Evolutionary conservation across 495 filamentous ascomycete species (phyloP), one percentile per base, ranked within the genome.

Genomic region (Hypomontagnella monticulosa): DNA sequence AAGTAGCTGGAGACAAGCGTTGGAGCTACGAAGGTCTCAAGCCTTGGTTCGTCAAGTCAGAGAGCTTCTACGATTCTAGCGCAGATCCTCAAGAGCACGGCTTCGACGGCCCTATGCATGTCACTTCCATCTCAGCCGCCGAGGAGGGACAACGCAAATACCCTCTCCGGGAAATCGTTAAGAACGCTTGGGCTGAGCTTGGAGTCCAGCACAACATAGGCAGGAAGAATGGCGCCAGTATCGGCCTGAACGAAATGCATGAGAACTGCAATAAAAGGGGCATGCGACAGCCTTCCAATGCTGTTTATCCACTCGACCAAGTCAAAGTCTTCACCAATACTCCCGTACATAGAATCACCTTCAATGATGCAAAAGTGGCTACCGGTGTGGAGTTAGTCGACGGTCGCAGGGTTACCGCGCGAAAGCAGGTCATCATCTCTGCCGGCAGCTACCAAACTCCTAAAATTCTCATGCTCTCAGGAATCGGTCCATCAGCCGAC

Each of bases 1-100:
- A 69, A 37, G 8, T 70, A 5, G 74, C 75, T 4, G 61, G 65
- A 3, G 76, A 81, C 51, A 41, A 54, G 2, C 65, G 73, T 8
- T 83, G 78, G 79, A 75, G 72, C 49, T 80, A 78, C 50, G 27
- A 68, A 38, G 67, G 66, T 2, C 36, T 80, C 3, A 69, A 76
- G 15, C 73, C 76, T 0, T 78, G 74, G 55, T 71, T 81, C 27
- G 20, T 48, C 8, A 60, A 61, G 51, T 49, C 69, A 2, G 76
- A 77, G 60, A 6, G 27, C 33, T 69, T 61, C 44, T 32, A 57
- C 32, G 60, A 55, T 20, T 16, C 49, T 15, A 27, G 41, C 6
- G 63, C 67, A n/a, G 44, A 69, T 4, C 50, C 61, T 5, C 60
- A 66, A 1, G 52, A 69, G 20, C 67, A 73, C 55, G 73, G 73